Evolutionary conservation across 75 land plant species (phyloP).

Genomic region (Cunninghamia lanceolata): DNA sequence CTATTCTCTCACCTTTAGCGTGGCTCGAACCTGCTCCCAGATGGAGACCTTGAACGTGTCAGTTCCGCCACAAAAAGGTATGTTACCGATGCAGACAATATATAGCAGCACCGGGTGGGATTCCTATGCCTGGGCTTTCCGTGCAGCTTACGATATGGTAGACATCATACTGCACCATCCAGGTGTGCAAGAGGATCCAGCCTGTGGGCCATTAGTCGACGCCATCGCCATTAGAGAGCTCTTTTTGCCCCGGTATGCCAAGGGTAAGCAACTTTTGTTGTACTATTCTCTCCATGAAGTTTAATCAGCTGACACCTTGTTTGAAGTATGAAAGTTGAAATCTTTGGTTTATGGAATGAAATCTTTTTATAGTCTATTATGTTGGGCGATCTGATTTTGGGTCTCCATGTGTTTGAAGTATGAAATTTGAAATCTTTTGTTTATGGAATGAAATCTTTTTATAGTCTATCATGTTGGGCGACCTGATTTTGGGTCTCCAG

Average conservation of each 20-base stretch:
- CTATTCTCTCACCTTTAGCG: slow-evolving; percentile 20
- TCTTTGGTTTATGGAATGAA: no score
- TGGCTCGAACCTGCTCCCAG: slow-evolving; percentile 37
- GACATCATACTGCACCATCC: slow-evolving; percentile 28
- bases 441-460: no score
- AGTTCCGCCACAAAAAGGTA: not conserved
- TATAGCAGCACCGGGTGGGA: slow-evolving; percentile 34
- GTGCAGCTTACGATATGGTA: slow-evolving; percentile 10
- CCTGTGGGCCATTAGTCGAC: slow-evolving; percentile 24
- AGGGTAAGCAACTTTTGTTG: not conserved
- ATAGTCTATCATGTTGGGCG: no score
- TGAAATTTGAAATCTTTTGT: no score
- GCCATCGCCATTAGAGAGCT: slow-evolving; percentile 20
- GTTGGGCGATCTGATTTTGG: no score
- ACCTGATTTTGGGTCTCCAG: no score
- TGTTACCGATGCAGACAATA: slow-evolving; percentile 23
- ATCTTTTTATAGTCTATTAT: no score
- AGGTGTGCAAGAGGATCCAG: slow-evolving; percentile 17
- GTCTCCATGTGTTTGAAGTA: no score
- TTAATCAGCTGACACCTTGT: not conserved
- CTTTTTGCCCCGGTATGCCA: slow-evolving; percentile 9
- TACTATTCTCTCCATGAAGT: not conserved
- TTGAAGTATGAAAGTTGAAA: slow-evolving; percentile 20
- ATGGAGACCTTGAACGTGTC: slow-evolving; percentile 27
- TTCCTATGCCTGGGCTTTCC: slow-evolving; percentile 37